Evolutionary conservation across 1,284 basidiomycete genomes (phyloP), one percentile per base, ranked within the genome.

Genomic region (Trichosporon coremiiforme): DNA sequence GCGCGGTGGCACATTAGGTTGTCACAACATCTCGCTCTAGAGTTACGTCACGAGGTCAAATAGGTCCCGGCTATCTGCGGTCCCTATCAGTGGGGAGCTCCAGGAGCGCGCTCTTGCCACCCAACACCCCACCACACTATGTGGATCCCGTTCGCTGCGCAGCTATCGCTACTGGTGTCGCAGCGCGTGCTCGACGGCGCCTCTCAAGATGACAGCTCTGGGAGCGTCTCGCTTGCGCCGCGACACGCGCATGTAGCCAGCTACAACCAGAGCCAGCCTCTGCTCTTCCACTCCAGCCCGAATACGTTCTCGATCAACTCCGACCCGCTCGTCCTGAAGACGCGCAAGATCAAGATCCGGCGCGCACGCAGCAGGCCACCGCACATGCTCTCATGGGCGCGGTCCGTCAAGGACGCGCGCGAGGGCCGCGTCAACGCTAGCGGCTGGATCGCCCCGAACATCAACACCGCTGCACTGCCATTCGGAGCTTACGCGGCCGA

Each of bases 371-470:
- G 72, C 31, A 74, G 77, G 10, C 78, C 81, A 12, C 81, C 81
- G 0, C 65, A 74, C 33, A 80, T 82, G 65, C 71, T 77, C 17
- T 79, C 78, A 1, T 82, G 81, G 81, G 77, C 76, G 17, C 57
- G 57, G 15, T 60, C 10, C 20, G 70, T 8, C 73, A 75, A 17
- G 68, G 70, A 55, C 72, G 76, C 60, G 53, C 71, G 53, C 66
- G 68, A 66, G n/a, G 73, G 66, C 0, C 33, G 57, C 12, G 63
- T 47, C 12, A 71, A 71, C 57, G 68, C 68, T 15, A 53, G 57
- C 17, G 71, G 71, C 25, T 71, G 71, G 71, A 57, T 64, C 31
- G 64, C 68, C 12, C 71, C 67, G 2, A 17, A 9, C 47, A 38
- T 65, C 25, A 53, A 57, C 36, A 25, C 60, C 35, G 33, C 20